A percentile compares a stretch with the other conserved stretches of the same genome.
These are phyloP conservation scores for Inosperma sp. DNA, from an alignment of 768 basidiomycete genomes.

Conservation along the genomic window DNA sequence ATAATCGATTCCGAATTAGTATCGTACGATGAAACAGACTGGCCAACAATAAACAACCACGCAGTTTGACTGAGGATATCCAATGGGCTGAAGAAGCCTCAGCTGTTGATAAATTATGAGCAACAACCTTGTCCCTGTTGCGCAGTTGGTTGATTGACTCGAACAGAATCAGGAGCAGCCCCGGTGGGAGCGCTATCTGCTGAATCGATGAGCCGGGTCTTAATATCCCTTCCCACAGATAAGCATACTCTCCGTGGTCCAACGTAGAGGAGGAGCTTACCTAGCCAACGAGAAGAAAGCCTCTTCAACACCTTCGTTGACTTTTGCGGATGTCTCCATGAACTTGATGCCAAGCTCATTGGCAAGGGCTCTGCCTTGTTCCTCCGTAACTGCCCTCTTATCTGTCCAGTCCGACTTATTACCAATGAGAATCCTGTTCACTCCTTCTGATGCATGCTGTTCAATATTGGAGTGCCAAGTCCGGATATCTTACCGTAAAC, in stretches of 20 bases:
- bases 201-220: slow-evolving; percentile 94
- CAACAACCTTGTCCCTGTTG: slow-evolving; percentile 50
- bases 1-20: too few relatives aligned
- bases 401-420: slow-evolving; percentile 99
- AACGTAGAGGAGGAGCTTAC: slow-evolving; percentile 34
- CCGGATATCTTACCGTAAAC: slow-evolving; percentile 70
- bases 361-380: slow-evolving; percentile 89
- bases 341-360: slow-evolving; percentile 93
- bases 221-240: slow-evolving; percentile 72
- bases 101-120: slow-evolving; percentile 36
- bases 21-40: background rate
- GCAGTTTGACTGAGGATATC: too few relatives aligned
- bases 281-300: slow-evolving; percentile 97
- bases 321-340: slow-evolving; percentile 97
- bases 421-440: slow-evolving; percentile 98
- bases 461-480: slow-evolving; percentile 98
- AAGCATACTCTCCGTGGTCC: slow-evolving; percentile 5
- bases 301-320: slow-evolving; percentile 96
- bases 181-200: slow-evolving; percentile 48
- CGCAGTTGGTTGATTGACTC: slow-evolving; percentile 56
- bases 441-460: slow-evolving; percentile 97
- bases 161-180: slow-evolving; percentile 52
- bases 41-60: background rate
- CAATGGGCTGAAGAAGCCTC: too few relatives aligned
- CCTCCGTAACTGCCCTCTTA: slow-evolving; percentile 87